phyloP scores from a whole-genome alignment of 2,329 filamentous ascomycete species.

The Incumbomyces delicatus region DNA sequence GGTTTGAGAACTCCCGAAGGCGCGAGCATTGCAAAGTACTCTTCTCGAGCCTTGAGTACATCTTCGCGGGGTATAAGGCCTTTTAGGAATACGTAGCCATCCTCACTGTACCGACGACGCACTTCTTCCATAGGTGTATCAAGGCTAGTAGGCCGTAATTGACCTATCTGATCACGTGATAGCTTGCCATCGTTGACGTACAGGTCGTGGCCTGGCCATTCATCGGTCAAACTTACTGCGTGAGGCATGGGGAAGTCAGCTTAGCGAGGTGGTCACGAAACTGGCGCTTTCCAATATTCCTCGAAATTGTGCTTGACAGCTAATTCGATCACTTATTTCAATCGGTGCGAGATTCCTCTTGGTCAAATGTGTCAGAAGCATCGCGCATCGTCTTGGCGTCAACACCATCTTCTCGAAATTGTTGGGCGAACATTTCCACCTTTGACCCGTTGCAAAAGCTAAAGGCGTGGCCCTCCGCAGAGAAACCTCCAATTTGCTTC shows the following conservation, averaged over 20 bases:
- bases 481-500: no score
- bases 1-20: slow-evolving; percentile 49
- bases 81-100: slow-evolving; percentile 50
- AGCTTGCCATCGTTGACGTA: slow-evolving; percentile 41
- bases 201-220: slow-evolving; percentile 17
- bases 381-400: no score
- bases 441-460: no score
- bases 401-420: no score
- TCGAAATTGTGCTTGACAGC: no score
- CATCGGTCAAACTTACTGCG: slow-evolving; percentile 5
- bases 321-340: no score
- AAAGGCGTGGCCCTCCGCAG: no score
- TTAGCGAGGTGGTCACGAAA: no score
- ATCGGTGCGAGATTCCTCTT: no score
- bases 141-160: slow-evolving; percentile 35
- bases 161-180: slow-evolving; percentile 33
- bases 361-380: no score
- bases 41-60: slow-evolving; percentile 41
- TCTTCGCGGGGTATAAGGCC: slow-evolving; percentile 44
- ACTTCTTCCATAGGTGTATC: slow-evolving; percentile 40
- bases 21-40: slow-evolving; percentile 46
- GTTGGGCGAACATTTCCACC: no score
- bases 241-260: slow-evolving; percentile 10
- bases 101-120: slow-evolving; percentile 35
- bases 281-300: no score